Evolutionary conservation across 768 basidiomycete species (phyloP), one percentile per base, ranked within the genome.

Genomic region (Termitomyces sp.): DNA sequence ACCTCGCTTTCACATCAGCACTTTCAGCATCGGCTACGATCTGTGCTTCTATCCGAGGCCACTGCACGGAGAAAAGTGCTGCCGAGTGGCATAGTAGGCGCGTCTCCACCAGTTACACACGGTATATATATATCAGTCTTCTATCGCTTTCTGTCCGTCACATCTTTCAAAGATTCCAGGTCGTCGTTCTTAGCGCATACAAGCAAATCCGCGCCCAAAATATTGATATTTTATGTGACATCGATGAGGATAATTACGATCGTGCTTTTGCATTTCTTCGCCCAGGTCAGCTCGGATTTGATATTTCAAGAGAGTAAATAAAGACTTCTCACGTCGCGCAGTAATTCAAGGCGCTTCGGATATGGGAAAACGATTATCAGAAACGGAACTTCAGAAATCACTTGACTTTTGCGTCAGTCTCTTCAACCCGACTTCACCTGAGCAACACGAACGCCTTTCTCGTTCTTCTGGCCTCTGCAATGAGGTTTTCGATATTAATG

Each of bases 311-410:
- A n/a, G 35, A 25, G 9, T 7, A 1, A 49, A 42, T 17, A 7
- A 21, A 45, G 16, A 14, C 57, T 39, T 58, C 55, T 28, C 48
- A 44, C 27, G 42, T 28, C 35, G 19, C 30, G 2, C 57, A 91
- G 89, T 91, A 28, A 90, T 91, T 37, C 89, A 91, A 68, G 89
- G 89, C 6, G 85, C 84, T 43, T 84, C 84, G 0, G 89, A 91
- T 59, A 83, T 90, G 79, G 89, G 89, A 14, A 72, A 75, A 32
- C 81, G 78, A 16, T 76, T 91, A 34, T 88, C 86, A 3, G 89
- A 88, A 68, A 76, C 73, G 46, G 89, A 91, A 68, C 77, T 91
- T 0, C 85, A 89, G 60, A 83, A 77, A 55, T 86, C 89, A 17
- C 76, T 91, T 23, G 86, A 90, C 67, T 91, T 91, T 66, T 90